Evolutionary conservation across 768 basidiomycete species (phyloP).

Genomic region (Podaxis sp.): DNA sequence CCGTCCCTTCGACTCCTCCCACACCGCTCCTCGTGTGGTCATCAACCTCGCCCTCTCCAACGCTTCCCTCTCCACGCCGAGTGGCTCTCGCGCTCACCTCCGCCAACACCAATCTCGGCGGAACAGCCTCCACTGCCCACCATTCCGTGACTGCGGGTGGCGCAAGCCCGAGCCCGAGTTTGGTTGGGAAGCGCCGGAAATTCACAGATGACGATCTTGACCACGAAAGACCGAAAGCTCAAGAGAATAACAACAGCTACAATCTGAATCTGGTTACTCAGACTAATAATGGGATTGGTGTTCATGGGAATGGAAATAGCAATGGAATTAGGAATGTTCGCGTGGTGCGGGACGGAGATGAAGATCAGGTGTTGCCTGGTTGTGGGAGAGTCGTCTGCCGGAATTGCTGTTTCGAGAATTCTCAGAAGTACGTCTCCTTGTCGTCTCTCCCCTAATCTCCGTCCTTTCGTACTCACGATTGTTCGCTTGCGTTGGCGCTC

Average conservation of each 20-base stretch:
- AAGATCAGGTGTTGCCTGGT: conserved; percentile 29
- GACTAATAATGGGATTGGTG: background rate
- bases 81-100: conserved; percentile 28
- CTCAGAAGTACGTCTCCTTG: conserved; percentile 34
- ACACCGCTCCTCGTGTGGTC: conserved; percentile 41
- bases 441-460: background rate
- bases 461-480: background rate
- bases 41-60: conserved; percentile 30
- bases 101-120: conserved; percentile 27
- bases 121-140: background rate
- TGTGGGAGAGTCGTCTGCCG: conserved; percentile 44
- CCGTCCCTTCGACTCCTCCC: conserved; percentile 33
- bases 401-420: conserved; percentile 44
- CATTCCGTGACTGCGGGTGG: conserved; percentile 10
- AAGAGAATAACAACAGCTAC: background rate
- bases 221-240: background rate
- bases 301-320: background rate
- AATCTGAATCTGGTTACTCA: background rate
- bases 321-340: background rate
- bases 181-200: conserved; percentile 28
- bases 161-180: background rate
- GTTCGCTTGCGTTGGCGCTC: background rate
- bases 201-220: conserved; percentile 24
- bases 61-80: conserved; percentile 30
- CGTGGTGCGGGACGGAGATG: conserved; percentile 10